phyloP scores from a whole-genome alignment of 2,329 filamentous ascomycete genomes.

The Helicocarpus griseus region DNA sequence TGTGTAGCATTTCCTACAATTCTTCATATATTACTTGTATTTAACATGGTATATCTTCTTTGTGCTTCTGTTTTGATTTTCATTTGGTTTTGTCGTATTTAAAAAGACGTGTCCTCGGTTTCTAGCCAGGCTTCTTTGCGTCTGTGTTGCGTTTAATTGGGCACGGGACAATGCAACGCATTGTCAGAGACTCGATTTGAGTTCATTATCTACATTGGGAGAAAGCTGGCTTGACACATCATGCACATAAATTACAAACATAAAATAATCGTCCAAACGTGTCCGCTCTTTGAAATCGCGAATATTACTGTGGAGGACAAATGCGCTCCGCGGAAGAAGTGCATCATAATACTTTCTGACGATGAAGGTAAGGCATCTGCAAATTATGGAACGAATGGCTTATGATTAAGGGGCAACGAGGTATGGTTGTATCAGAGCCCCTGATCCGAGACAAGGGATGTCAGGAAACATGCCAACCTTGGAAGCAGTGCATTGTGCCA shows the following conservation, averaged over 20 bases:
- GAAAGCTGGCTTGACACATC: not conserved
- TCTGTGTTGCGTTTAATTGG: not conserved
- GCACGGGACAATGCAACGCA: not conserved
- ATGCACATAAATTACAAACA: not conserved
- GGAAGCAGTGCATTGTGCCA: not conserved
- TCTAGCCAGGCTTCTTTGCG: not conserved
- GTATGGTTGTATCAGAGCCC: too few species aligned
- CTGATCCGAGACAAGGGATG: not conserved
- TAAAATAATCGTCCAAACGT: not conserved
- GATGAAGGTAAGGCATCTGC: too few species aligned
- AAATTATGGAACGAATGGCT: too few species aligned
- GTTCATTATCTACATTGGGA: not conserved
- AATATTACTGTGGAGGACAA: not conserved
- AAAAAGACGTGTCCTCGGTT: too few species aligned
- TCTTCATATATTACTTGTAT: not conserved
- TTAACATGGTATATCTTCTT: not conserved
- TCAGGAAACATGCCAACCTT: too few species aligned
- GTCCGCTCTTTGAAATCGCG: not conserved
- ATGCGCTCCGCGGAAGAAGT: not conserved
- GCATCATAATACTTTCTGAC: too few species aligned
- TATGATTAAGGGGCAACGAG: too few species aligned
- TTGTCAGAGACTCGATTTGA: not conserved
- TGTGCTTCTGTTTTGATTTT: not conserved
- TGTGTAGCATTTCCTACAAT: not conserved
- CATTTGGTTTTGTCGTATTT: not conserved